These are phyloP conservation scores for Cicer cuneatum DNA, from an alignment of 306 rosid genomes.

Conservation along the genomic window DNA sequence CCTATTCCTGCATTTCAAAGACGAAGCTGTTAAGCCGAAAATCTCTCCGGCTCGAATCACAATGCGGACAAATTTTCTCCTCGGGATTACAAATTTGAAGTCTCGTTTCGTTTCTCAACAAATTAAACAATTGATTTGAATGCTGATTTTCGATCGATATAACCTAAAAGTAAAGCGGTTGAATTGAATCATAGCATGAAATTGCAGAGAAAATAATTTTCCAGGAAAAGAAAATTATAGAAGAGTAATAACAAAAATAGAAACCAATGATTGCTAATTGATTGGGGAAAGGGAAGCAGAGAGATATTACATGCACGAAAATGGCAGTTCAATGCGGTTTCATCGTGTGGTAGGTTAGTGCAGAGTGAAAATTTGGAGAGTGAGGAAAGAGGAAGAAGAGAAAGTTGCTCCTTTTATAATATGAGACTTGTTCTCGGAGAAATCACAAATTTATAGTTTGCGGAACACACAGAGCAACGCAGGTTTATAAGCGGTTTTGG, in stretches of 20 bases:
- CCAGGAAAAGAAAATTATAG: background rate
- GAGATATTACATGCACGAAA: conserved; percentile 21
- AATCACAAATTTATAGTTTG: conserved; percentile 30
- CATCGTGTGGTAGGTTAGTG: background rate
- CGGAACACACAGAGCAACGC: background rate
- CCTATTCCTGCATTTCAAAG: conserved; percentile 45
- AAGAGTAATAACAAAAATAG: background rate
- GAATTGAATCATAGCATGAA: conserved; percentile 26
- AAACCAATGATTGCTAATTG: conserved; percentile 8
- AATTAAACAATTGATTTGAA: conserved; percentile 1
- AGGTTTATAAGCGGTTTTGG: background rate
- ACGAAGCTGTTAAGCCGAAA: conserved; percentile 35
- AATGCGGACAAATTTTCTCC: background rate
- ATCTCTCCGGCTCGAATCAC: background rate
- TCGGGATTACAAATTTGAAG: conserved; percentile 16
- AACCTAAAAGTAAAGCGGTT: background rate
- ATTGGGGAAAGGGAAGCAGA: background rate
- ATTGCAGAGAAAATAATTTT: conserved; percentile 12
- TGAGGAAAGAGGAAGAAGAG: conserved; percentile 9
- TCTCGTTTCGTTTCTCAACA: conserved; percentile 1
- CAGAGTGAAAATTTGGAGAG: conserved; percentile 17
- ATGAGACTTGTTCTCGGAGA: background rate
- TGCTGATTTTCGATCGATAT: background rate
- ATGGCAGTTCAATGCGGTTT: conserved; percentile 8
- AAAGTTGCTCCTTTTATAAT: conserved; percentile 11